These are phyloP conservation scores for Clausena lansium DNA, from an alignment of 345 rosid species.

Conservation along the genomic window DNA sequence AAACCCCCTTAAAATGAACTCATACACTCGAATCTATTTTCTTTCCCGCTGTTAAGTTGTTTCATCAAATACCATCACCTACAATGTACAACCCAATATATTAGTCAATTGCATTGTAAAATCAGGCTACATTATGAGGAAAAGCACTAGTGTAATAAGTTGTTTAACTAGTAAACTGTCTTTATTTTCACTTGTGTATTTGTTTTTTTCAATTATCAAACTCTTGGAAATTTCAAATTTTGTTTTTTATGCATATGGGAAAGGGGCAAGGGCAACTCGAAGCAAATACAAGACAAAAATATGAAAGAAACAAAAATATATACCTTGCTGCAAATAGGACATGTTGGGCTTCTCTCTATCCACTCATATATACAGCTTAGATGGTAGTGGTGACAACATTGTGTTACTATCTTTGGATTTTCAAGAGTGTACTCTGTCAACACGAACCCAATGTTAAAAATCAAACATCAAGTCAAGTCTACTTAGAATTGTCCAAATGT, in stretches of 20 bases:
- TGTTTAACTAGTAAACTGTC: too few species aligned
- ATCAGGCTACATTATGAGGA: not conserved
- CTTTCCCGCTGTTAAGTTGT: not conserved
- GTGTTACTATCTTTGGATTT: slow-evolving; percentile 41
- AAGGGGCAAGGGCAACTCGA: not conserved
- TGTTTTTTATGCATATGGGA: too few species aligned
- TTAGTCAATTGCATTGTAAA: not conserved
- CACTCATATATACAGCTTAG: slow-evolving; percentile 58
- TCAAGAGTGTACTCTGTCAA: slow-evolving; percentile 38
- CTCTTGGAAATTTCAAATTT: too few species aligned
- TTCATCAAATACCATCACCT: slow-evolving; percentile 20
- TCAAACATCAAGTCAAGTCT: not conserved
- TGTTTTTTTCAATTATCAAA: too few species aligned
- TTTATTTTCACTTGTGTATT: too few species aligned
- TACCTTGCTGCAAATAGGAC: slow-evolving; percentile 58
- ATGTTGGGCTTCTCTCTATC: slow-evolving; percentile 56
- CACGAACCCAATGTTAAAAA: not conserved
- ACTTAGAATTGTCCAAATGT: too few species aligned
- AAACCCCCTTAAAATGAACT: not conserved
- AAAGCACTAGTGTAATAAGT: too few species aligned
- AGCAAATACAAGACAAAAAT: not conserved
- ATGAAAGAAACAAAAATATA: slow-evolving; percentile 1
- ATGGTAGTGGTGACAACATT: slow-evolving; percentile 49
- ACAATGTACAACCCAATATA: not conserved
- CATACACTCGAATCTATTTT: not conserved